Base-by-base conservation (phyloP, 2,329 filamentous ascomycete species). In the Colletotrichum siamense region DNA sequence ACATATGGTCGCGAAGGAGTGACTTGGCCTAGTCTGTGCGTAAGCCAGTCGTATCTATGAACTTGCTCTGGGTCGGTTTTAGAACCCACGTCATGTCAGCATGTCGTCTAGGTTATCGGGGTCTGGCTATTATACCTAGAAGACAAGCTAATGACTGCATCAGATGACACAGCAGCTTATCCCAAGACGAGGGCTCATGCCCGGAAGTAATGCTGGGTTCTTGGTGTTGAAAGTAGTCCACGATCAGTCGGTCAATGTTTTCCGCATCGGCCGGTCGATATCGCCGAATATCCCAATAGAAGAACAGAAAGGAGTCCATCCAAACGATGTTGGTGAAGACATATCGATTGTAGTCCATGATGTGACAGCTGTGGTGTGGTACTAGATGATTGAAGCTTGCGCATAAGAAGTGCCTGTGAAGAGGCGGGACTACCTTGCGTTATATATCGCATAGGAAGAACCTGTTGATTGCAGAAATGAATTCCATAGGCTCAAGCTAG, bases 81-180 rank as follows among this genome's bases (percentile, higher is more conserved):
- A 2, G 44, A 52, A 4, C 44, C 44, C 3, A 8, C 9, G 9
- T 12, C n/a, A n/a, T 22, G 10, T 52, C 10, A 52, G 44, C 44
- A 5, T 52, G 13, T 32, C 30, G 10, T 4, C 4, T 32, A 3
- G 30, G 30, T 32, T 32, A 5, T 12, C 30, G 30, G 30, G 30
- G 30, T 32, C 30, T 32, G 30, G 30, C 30, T 32, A 12, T 5
- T 1, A 32, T 26, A 55, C 52, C 52, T 22, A 57, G 22, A 0
- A 22, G 52, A 57, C 12, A 15, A 5, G 1, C 0, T 6, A 57
- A 0, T 0, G 24, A 22, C 2, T 22, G n/a, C 52, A 57, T 26
- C 0, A 57, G 22, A 0, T 26, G 52, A 0, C 8, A 57, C 0
- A 57, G 52, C 15, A 26, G 0, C 0, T 0, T 26, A 26, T 57